phyloP scores from a whole-genome alignment of 768 basidiomycete species.

The Amanita subjunquillea region DNA sequence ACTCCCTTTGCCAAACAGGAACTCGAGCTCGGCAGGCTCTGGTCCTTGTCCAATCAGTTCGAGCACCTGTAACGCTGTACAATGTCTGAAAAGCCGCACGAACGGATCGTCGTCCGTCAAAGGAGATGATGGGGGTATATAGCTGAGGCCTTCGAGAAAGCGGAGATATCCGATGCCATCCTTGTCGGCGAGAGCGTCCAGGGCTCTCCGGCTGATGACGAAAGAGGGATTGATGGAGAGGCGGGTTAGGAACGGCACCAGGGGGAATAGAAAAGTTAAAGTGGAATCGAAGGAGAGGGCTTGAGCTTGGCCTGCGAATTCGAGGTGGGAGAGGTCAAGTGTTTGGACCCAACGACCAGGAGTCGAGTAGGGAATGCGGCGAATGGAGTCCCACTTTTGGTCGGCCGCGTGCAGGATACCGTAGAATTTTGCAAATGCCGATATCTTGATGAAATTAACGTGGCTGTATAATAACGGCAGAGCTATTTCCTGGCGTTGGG shows the following conservation, averaged over 20 bases:
- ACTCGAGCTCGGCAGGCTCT: constrained; percentile 40
- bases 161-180: constrained; percentile 41
- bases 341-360: constrained; percentile 82
- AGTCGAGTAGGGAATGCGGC: constrained; percentile 76
- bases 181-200: constrained; percentile 40
- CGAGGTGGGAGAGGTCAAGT: constrained; percentile 58
- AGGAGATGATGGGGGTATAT: constrained; percentile 25
- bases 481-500: constrained; percentile 40
- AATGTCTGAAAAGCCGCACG: constrained; percentile 44
- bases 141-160: constrained; percentile 44
- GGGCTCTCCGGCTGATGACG: constrained; percentile 48
- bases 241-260: constrained; percentile 52
- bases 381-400: constrained; percentile 79
- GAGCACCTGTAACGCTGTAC: constrained; percentile 49
- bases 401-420: constrained; percentile 52
- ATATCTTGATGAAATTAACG: constrained; percentile 32
- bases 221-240: constrained; percentile 48
- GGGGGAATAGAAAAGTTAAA: constrained; percentile 52
- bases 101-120: constrained; percentile 42
- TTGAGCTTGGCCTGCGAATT: constrained; percentile 32
- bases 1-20: constrained; percentile 14
- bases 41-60: constrained; percentile 53
- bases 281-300: constrained; percentile 50
- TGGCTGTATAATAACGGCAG: constrained; percentile 59
- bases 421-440: constrained; percentile 47